phyloP scores from a whole-genome alignment of 1,139 yeast species.

The Pichia sp. region DNA sequence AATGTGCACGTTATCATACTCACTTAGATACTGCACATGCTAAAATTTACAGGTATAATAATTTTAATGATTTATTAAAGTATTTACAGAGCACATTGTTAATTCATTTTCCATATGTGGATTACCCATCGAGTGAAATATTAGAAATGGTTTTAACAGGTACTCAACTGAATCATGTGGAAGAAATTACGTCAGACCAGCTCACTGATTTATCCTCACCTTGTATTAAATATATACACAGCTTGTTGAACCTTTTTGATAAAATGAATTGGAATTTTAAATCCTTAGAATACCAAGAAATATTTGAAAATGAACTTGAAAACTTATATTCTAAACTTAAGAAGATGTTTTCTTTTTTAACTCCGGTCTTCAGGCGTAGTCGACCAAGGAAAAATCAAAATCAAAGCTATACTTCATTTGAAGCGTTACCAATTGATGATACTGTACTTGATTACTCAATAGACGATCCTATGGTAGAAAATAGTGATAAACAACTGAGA shows the following conservation, averaged over 20 bases:
- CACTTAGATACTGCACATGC: slow-evolving; percentile 9
- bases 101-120: slow-evolving; percentile 8
- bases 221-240: slow-evolving; percentile 6
- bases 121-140: slow-evolving; percentile 12
- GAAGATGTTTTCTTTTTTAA: slow-evolving; percentile 5
- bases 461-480: slow-evolving; percentile 2
- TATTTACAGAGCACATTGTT: slow-evolving; percentile 8
- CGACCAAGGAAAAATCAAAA: slow-evolving; percentile 1
- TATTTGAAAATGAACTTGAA: slow-evolving; percentile 6
- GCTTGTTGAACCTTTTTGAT: slow-evolving; percentile 4
- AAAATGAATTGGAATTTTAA: neutral
- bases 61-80: slow-evolving; percentile 8
- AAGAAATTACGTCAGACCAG: neutral
- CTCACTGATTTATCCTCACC: slow-evolving; percentile 2
- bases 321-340: slow-evolving; percentile 1
- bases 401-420: too few relatives aligned
- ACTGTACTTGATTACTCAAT: slow-evolving; percentile 1
- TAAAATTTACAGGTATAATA: slow-evolving; percentile 11
- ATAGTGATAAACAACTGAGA: neutral
- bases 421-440: slow-evolving; percentile 1
- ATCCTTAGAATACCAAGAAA: neutral
- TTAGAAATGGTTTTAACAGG: slow-evolving; percentile 12
- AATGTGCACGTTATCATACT: slow-evolving; percentile 7
- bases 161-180: slow-evolving; percentile 10
- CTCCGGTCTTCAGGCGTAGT: slow-evolving; percentile 3